phyloP scores from a whole-genome alignment of 2,329 filamentous ascomycete genomes.

The Diplocarpon rosae region DNA sequence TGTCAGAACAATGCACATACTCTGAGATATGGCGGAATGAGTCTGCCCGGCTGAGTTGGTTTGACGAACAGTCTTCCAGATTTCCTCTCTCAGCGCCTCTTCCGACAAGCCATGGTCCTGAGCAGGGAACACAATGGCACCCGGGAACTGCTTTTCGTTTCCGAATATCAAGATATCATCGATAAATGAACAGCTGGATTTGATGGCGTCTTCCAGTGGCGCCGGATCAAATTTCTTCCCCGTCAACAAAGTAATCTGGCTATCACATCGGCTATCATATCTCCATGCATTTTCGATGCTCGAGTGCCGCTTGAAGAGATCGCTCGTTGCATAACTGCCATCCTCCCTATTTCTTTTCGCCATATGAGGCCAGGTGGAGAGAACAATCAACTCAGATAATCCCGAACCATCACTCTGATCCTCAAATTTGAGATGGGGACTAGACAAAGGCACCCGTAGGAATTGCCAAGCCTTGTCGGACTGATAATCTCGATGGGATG shows the following conservation, averaged over 20 bases:
- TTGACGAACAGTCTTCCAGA: slow-evolving; percentile 35
- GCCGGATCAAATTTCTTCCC: slow-evolving; percentile 61
- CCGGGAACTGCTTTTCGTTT: slow-evolving; percentile 42
- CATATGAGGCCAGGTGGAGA: slow-evolving; percentile 45
- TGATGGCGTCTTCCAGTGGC: slow-evolving; percentile 45
- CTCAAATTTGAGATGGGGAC: too few species aligned
- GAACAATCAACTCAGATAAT: slow-evolving; percentile 44
- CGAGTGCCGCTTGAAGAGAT: slow-evolving; percentile 48
- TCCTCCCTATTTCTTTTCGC: slow-evolving; percentile 46
- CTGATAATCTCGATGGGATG: slow-evolving; percentile 44
- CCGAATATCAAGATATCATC: slow-evolving; percentile 52
- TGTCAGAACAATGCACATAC: slow-evolving; percentile 37
- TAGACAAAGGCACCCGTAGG: slow-evolving; percentile 35
- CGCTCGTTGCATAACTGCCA: slow-evolving; percentile 51
- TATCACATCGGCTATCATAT: slow-evolving; percentile 50
- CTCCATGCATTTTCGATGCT: slow-evolving; percentile 44
- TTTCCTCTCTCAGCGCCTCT: slow-evolving; percentile 29
- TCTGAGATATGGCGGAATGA: slow-evolving; percentile 38
- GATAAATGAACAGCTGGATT: slow-evolving; percentile 33
- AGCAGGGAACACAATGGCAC: slow-evolving; percentile 42
- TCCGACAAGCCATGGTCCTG: slow-evolving; percentile 22
- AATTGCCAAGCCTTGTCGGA: slow-evolving; percentile 51
- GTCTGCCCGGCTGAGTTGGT: slow-evolving; percentile 38
- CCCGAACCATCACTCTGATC: slow-evolving; percentile 29
- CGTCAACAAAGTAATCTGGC: slow-evolving; percentile 49